Conservation (phyloP, 805 yeast genomes). For the Metschnikowia koreensis region DNA sequence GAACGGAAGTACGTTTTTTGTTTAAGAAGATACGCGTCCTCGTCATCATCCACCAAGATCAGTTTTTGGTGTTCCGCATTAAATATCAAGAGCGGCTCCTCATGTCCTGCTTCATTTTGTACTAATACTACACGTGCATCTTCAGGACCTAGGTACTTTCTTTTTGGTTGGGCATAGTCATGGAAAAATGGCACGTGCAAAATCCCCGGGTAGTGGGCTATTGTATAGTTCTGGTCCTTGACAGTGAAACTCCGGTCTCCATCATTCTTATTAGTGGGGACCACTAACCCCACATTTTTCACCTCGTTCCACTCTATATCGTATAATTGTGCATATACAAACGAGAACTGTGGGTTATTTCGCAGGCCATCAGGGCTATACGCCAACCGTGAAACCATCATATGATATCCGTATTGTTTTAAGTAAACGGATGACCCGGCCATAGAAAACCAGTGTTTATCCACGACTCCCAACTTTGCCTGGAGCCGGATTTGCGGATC, state of each 20-base stretch:
- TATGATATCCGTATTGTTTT: slow-evolving; percentile 20
- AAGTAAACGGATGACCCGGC: slow-evolving; percentile 25
- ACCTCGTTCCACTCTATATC: slow-evolving; percentile 24
- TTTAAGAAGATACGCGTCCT: slow-evolving; percentile 7
- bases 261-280: slow-evolving; percentile 20
- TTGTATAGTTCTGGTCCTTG: slow-evolving; percentile 4
- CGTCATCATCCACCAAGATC: slow-evolving; percentile 9
- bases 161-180: slow-evolving; percentile 13
- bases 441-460: slow-evolving; percentile 21
- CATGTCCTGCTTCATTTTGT: slow-evolving; percentile 30
- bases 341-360: slow-evolving; percentile 17
- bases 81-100: slow-evolving; percentile 48
- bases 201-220: slow-evolving; percentile 11
- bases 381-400: slow-evolving; percentile 22
- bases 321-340: slow-evolving; percentile 22
- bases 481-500: slow-evolving; percentile 13
- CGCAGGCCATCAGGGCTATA: slow-evolving; percentile 18
- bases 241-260: slow-evolving; percentile 7
- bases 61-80: slow-evolving; percentile 28
- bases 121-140: slow-evolving; percentile 47
- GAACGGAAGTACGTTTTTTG: slow-evolving; percentile 6
- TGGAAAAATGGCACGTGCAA: slow-evolving; percentile 16
- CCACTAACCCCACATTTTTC: slow-evolving; percentile 21
- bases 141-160: slow-evolving; percentile 44
- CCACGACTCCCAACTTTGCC: slow-evolving; percentile 5